Evolutionary conservation across 805 yeast genomes (phyloP), one percentile per base, ranked within the genome.

Genomic region (Cyberlindnera mycetangii): DNA sequence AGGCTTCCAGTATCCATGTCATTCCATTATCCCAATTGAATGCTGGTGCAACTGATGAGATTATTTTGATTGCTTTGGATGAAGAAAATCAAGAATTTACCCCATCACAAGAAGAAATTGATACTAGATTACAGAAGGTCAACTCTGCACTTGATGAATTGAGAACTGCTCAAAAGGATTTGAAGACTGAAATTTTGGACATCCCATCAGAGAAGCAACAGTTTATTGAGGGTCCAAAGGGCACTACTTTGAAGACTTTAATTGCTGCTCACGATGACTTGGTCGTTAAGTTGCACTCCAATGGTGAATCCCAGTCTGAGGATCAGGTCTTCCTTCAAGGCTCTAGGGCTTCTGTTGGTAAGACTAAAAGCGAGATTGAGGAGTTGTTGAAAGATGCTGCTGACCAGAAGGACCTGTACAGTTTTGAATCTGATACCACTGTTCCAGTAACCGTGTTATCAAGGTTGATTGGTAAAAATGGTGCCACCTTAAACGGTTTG

Each of bases 381-480:
- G 66, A 71, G 37, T 69, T 80, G 11, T 67, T 85, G 46, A 76
- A 74, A 43, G 84, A 81, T 46, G 75, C 78, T 33, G 68, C 71
- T 51, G 76, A 76, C 54, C 69, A 69, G 55, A 75, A 71, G 47
- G 73, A 72, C 32, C 65, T 70, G 28, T 64, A 70, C 44, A 69
- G 72, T 35, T 74, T 68, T 54, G 59, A 46, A 37, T 67, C 76
- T 16, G 65, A 67, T 32, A 60, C 83, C 42, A 72, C 70, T 24
- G 81, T 89, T 60, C 95, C 97, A 50, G 65, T 80, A 2, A 68
- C 72, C 41, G 77, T 80, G 38, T 69, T 92, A 48, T 76, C 93
- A 22, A 81, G 93, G 66, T 72, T 95, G 42, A 89, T 93, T 64
- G 99, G 99, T 54, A 85, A 84, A 61, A 85, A 79, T 49, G 99